These are phyloP conservation scores for Alopecurus myosuroides DNA, from an alignment of 176 grass and related monocot genomes.

Conservation along the genomic window DNA sequence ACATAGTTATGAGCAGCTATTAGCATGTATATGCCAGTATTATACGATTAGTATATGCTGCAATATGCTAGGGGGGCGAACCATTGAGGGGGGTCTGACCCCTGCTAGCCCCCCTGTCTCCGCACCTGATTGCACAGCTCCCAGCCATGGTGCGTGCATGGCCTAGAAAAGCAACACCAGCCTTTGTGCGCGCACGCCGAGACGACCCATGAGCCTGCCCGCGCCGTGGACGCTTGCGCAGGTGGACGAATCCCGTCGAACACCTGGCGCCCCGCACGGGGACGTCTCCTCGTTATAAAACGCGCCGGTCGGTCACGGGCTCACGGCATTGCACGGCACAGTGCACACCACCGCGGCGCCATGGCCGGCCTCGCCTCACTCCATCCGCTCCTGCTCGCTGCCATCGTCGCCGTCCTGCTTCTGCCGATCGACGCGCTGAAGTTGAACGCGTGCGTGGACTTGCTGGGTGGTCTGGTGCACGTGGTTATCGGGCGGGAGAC, in stretches of 20 bases:
- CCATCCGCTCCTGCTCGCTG: neutral
- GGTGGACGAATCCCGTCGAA: neutral
- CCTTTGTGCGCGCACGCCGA: neutral
- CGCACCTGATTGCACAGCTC: neutral
- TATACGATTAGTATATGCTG: too few species aligned
- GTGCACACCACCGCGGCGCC: neutral
- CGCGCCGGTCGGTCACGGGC: neutral
- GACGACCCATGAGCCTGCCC: neutral
- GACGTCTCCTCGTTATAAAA: neutral
- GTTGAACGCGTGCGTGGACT: constrained; percentile 76
- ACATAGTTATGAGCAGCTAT: too few species aligned
- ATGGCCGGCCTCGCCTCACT: constrained; percentile 11
- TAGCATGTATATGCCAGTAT: too few species aligned
- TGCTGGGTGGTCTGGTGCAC: constrained; percentile 67
- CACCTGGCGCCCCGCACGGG: neutral
- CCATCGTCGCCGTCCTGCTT: neutral
- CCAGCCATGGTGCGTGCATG: neutral
- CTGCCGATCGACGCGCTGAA: constrained; percentile 56
- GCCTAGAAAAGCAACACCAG: neutral
- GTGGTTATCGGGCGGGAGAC: constrained; percentile 63
- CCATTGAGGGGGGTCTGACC: too few species aligned
- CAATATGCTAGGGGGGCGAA: too few species aligned
- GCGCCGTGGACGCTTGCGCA: neutral
- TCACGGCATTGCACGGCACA: neutral
- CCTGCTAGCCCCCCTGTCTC: too few species aligned